Conservation (phyloP, 2,329 filamentous ascomycete genomes). For the Alternaria longipes region DNA sequence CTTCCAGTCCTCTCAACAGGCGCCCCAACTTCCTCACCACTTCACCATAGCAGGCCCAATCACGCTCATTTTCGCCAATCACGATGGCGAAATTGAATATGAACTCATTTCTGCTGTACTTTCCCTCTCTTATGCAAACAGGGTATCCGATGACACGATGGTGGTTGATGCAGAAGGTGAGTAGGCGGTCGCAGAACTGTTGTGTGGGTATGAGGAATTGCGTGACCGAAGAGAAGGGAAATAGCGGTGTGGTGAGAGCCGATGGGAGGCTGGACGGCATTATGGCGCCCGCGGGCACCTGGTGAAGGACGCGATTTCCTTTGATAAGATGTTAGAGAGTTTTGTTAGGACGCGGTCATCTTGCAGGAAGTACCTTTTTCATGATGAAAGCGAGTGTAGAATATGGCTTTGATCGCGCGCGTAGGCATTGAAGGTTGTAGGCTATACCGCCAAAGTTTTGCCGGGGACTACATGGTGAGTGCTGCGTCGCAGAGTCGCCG, state of each 20-base stretch:
- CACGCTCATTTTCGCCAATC: constrained; percentile 69
- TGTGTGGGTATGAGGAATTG: constrained; percentile 95
- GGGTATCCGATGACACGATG: constrained; percentile 88
- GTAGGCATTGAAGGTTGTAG: constrained; percentile 41
- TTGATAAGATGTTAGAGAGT: constrained; percentile 15
- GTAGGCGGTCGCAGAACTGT: constrained; percentile 90
- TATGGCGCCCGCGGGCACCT: constrained; percentile 70
- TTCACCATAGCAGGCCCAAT: constrained; percentile 81
- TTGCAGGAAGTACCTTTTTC: constrained; percentile 51
- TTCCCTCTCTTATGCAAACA: constrained; percentile 79
- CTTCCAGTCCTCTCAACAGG: constrained; percentile 88
- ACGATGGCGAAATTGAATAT: constrained; percentile 98
- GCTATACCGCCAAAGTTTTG: constrained; percentile 5
- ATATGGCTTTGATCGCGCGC: constrained; percentile 67
- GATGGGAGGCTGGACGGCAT: constrained; percentile 52
- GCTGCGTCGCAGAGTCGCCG: constrained; percentile 11
- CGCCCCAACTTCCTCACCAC: constrained; percentile 87
- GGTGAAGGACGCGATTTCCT: constrained; percentile 71
- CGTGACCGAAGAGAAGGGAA: constrained; percentile 86
- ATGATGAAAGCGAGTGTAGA: constrained; percentile 73
- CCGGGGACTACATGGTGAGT: constrained; percentile 30
- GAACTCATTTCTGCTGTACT: constrained; percentile 92
- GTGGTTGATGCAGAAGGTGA: constrained; percentile 78
- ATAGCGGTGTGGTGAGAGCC: constrained; percentile 68
- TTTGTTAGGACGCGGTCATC: background rate